phyloP scores from a whole-genome alignment of 345 rosid genomes.

The Linum usitatissimum region DNA sequence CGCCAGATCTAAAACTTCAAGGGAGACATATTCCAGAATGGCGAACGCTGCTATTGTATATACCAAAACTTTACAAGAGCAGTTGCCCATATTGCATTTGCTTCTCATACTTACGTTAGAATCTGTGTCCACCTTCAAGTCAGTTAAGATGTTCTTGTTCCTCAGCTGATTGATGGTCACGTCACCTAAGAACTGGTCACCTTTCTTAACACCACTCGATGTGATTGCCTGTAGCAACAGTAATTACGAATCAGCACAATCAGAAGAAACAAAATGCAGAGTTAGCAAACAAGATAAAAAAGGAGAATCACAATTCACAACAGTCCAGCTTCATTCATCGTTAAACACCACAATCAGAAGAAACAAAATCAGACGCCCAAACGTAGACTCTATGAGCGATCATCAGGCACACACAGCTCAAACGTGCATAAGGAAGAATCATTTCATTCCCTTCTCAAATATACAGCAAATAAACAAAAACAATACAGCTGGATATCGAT shows the following conservation, averaged over 20 bases:
- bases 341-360: neutral
- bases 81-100: neutral
- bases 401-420: neutral
- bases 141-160: constrained; percentile 54
- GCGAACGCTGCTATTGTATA: constrained; percentile 1
- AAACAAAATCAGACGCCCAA: constrained; percentile 1
- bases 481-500: too few species aligned
- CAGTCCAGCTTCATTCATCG: neutral
- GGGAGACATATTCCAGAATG: neutral
- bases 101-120: constrained; percentile 44
- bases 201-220: constrained; percentile 64
- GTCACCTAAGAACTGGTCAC: constrained; percentile 53
- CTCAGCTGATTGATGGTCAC: constrained; percentile 43
- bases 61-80: neutral
- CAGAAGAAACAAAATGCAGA: too few species aligned
- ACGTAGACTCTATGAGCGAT: too few species aligned
- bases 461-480: too few species aligned
- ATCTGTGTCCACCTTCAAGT: constrained; percentile 61
- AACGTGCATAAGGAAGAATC: neutral
- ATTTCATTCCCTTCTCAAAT: too few species aligned
- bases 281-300: too few species aligned
- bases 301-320: neutral
- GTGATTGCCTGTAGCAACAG: constrained; percentile 43
- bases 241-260: constrained; percentile 7
- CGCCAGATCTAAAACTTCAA: neutral